Evolutionary conservation across 202 grass and related monocot genomes (phyloP), one percentile per base, ranked within the genome.

Genomic region (Panicum hallii): DNA sequence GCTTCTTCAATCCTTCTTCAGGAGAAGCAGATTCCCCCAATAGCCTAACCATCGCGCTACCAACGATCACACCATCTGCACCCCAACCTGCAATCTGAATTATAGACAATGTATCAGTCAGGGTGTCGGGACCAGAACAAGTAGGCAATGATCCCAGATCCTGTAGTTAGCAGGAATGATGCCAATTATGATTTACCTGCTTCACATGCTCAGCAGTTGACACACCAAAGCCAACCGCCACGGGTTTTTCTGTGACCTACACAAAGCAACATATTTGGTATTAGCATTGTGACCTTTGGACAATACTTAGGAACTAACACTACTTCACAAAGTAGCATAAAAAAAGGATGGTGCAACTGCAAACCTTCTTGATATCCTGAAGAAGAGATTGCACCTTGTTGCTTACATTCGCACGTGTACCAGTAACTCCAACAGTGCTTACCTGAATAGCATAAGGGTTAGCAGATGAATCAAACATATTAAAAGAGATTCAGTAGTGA

Each of bases 151-250:
- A 82, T 45, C 30, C 14, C 11, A 75, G 42, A 50, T 32, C 5
- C 19, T 57, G 36, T 56, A 19, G 1, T 46, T 15, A 67, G 55
- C 17, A 72, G 26, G 34, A 52, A 63, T 82, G 63, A 61, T 58
- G 43, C 8, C 54, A 70, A 67, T 26, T 57, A 70, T 75, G 52
- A 34, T 56, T 61, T 75, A 99, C 96, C 93, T 99, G 96, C 81
- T 95, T 86, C 68, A 94, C 93, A 56, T 99, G 96, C 78, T 96
- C 96, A 63, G 93, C 79, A 65, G 87, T 94, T 0, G 96, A 99
- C 82, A 99, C 93, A 58, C 96, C 96, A 86, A 99, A 99, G 14
- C 96, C 96, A 84, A 99, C 96, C 6, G 93, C 84, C 72, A 99
- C 96, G 32, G 96, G 89, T 90, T 99, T 99, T 22, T 80, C 79